Evolutionary conservation across 768 basidiomycete species (phyloP).

Genomic region (Xanthoconium stramineum): DNA sequence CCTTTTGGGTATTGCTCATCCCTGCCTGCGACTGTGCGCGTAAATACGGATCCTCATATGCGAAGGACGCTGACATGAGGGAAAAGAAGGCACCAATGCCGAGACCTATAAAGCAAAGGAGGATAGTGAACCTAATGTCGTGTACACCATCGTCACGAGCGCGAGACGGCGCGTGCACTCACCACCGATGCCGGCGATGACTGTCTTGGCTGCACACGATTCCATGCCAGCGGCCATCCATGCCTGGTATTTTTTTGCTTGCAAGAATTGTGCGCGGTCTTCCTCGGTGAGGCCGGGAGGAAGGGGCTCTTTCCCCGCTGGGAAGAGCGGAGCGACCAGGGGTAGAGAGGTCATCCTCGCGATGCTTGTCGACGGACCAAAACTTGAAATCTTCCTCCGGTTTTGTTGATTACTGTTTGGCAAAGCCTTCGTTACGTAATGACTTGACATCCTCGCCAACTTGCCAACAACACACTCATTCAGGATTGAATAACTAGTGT

Average conservation of each 20-base stretch:
- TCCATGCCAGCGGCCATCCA: conserved; percentile 74
- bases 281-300: conserved; percentile 82
- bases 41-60: conserved; percentile 89
- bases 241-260: conserved; percentile 75
- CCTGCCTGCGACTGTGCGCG: conserved; percentile 57
- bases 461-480: no score
- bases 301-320: conserved; percentile 83
- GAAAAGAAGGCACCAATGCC: conserved; percentile 94
- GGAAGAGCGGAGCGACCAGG: conserved; percentile 68
- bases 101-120: conserved; percentile 54
- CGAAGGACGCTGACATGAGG: conserved; percentile 92
- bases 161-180: conserved; percentile 27
- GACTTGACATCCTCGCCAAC: no score
- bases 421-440: background rate
- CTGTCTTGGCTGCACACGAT: conserved; percentile 81
- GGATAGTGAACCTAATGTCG: conserved; percentile 3
- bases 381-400: conserved; percentile 5
- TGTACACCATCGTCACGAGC: background rate
- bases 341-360: conserved; percentile 26
- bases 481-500: no score
- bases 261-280: conserved; percentile 61
- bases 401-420: conserved; percentile 23
- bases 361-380: background rate
- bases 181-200: conserved; percentile 82
- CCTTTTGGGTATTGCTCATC: conserved; percentile 70